Evolutionary conservation across 495 filamentous ascomycete species (phyloP).

Genomic region (Hypoxylon crocopeplum): DNA sequence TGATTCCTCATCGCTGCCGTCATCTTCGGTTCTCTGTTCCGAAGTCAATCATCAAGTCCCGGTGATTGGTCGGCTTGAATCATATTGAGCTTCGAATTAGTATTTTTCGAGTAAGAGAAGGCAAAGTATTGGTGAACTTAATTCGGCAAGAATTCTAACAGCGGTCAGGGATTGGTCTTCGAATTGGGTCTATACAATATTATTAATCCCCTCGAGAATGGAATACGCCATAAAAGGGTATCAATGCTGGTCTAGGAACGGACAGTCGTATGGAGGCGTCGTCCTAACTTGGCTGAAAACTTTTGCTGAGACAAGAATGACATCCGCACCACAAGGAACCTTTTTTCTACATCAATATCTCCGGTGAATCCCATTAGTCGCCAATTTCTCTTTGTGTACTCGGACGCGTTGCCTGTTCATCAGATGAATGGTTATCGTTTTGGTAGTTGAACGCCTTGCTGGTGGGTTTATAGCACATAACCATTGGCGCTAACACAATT

Average conservation of each 20-base stretch:
- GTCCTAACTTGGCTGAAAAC: slow-evolving; percentile 18
- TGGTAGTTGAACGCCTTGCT: neutral
- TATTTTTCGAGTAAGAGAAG: slow-evolving; percentile 5
- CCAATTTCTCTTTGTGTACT: slow-evolving; percentile 15
- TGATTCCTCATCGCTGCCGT: neutral
- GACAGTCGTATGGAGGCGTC: slow-evolving; percentile 10
- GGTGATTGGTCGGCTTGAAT: neutral
- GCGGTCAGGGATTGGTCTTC: slow-evolving; percentile 18
- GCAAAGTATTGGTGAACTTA: neutral
- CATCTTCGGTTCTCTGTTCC: neutral
- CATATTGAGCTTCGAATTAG: slow-evolving; percentile 6
- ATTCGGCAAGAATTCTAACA: neutral
- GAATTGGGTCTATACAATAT: slow-evolving; percentile 37
- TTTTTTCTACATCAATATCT: slow-evolving; percentile 10
- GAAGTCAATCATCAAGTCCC: slow-evolving; percentile 2
- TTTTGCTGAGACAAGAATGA: slow-evolving; percentile 12
- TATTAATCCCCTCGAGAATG: slow-evolving; percentile 27
- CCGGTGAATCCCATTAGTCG: slow-evolving; percentile 20
- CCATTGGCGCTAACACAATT: slow-evolving; percentile 59
- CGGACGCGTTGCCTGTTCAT: neutral
- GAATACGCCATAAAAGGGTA: slow-evolving; percentile 34
- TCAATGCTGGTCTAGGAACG: slow-evolving; percentile 29
- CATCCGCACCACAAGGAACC: slow-evolving; percentile 17
- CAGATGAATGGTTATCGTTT: neutral
- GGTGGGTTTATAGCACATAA: slow-evolving; percentile 58